Base-by-base conservation (phyloP, 2,329 filamentous ascomycete genomes). In the Periconia sp. region DNA sequence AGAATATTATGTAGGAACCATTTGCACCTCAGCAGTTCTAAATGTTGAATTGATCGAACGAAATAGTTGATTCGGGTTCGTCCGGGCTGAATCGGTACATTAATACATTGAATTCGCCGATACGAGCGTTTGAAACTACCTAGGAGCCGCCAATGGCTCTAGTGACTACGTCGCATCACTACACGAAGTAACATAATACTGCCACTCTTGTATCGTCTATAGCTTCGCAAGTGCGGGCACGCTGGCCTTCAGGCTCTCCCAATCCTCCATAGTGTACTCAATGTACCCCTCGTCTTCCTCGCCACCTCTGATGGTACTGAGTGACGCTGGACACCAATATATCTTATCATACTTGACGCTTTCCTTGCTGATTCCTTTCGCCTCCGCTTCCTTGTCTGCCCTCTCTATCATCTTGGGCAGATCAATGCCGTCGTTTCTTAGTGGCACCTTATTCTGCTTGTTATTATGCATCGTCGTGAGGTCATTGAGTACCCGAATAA, bases 401-500 rank as follows among this genome's bases (percentile, higher is more conserved):
- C 63, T 44, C 47, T 77, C 74, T 11, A 61, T 71, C 13, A 77
- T 65, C 43, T 74, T 74, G 4, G 62, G 63, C 4, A 81, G 78
- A 62, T 88, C 80, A 11, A 88, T 79, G 0, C 86, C 86, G 50
- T 88, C 84, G 32, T 81, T 79, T 57, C 85, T 77, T 32, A 90
- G 71, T 0, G 84, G 84, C 2, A 85, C 79, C 65, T 92, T 92
- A 62, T 89, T 88, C 69, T 90, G 87, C 71, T 92, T 92, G 65
- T 89, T 87, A 57, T 90, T 92, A 61, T 88, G 84, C 56, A 83
- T 86, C 5, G 85, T 80, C 18, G 77, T 81, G 42, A 79, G 76
- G 24, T 73, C 73, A 29, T 78, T 71, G 16, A 87, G 77, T 13
- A 89, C 68, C 1, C 87, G 76, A 29, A 91, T 57, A 70, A 92